Base-by-base conservation (phyloP, 2,329 filamentous ascomycete genomes). In the Rachicladosporium sp. region DNA sequence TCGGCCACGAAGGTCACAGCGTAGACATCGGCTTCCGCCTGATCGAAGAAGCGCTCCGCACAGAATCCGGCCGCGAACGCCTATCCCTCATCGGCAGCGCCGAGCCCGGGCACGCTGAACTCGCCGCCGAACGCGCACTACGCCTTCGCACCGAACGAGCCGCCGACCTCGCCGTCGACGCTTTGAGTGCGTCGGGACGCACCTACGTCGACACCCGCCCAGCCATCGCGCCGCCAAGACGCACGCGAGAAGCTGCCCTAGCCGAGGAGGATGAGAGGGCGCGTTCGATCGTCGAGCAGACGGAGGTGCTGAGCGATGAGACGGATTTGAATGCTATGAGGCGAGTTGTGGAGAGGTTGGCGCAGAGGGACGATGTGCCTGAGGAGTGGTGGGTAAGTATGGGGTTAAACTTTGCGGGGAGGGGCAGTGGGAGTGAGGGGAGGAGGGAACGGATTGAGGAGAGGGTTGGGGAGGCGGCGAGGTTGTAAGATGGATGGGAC, bases 301-400 rank as follows among this genome's bases (percentile, higher is more conserved):
- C 54, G 55, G 40, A 39, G 11, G 35, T 38, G n/a, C 37, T 31
- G 21, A 40, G 50, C 30, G 51, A 51, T 13, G 47, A 50, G 9
- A 43, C 50, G 4, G 64, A 67, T 50, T 58, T 82, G 19, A 69
- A 73, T 13, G 74, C 78, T 34, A 80, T 88, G 72, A 79, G 83
- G 49, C 70, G 71, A 37, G 80, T 93, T 35, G 69, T 91, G 29
- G 76, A 80, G 49, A 71, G 76, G 33, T 68, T 93, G 40, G 76
- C 79, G 29, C 70, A 74, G 11, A 68, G 82, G 15, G 74, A 84
- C 53, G 82, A 88, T 50, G 80, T 91, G 39, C 81, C 83, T 0
- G 83, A 91, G 45, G 78, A 85, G 47, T 88, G 81, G 77, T 93
- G 85, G 85, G 60, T 59, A 4, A 32, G 38, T 19, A 19, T 19